phyloP scores from a whole-genome alignment of 257 asterid genomes.

The Buddleja alternifolia region DNA sequence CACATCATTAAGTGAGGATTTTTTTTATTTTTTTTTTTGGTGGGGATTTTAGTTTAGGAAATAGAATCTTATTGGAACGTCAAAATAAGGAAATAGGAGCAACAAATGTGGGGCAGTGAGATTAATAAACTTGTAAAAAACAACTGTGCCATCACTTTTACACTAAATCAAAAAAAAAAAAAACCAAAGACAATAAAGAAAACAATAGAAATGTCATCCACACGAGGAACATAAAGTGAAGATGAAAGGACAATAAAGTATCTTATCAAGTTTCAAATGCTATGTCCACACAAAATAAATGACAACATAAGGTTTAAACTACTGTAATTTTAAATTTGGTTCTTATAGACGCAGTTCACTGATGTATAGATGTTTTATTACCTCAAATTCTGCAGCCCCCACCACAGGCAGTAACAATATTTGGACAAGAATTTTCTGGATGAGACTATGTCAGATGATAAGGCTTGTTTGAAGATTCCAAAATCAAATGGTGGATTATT shows the following conservation, averaged over 20 bases:
- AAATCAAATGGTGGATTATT: conserved; percentile 79
- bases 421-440: conserved; percentile 70
- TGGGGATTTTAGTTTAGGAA: too few species aligned
- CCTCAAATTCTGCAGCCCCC: conserved; percentile 99
- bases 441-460: conserved; percentile 75
- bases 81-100: too few species aligned
- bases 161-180: background rate
- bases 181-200: background rate
- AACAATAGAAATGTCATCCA: background rate
- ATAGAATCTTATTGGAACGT: too few species aligned
- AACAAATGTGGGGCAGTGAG: too few species aligned
- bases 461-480: conserved; percentile 90
- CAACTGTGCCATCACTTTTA: background rate
- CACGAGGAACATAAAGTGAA: background rate
- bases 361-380: conserved; percentile 31
- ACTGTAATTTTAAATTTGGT: conserved; percentile 3
- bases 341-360: conserved; percentile 1
- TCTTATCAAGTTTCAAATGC: background rate
- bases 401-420: conserved; percentile 97
- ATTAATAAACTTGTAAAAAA: background rate
- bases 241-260: background rate
- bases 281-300: background rate
- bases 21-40: too few species aligned
- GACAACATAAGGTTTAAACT: background rate
- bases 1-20: too few species aligned